Evolutionary conservation across 192 early-diverging fungal species (phyloP).

Genomic region (Linnemannia schmuckeri): DNA sequence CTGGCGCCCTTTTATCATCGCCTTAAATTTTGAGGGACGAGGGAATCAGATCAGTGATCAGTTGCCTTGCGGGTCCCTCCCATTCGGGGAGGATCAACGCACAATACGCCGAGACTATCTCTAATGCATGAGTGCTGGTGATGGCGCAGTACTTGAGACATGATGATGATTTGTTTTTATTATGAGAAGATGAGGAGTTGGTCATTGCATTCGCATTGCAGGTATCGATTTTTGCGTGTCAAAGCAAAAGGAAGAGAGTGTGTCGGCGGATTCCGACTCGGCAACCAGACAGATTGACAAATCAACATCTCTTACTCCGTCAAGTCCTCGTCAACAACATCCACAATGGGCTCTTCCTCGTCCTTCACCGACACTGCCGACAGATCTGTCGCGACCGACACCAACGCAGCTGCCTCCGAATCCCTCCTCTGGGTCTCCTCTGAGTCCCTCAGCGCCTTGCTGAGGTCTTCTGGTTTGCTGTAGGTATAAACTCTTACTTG

Average conservation of each 20-base stretch:
- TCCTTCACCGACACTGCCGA: conserved; percentile 49
- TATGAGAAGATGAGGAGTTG: neutral
- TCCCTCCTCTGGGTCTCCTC: conserved; percentile 15
- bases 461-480: conserved; percentile 37
- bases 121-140: too few species aligned
- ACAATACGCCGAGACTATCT: too few species aligned
- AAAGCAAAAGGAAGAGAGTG: neutral
- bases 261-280: neutral
- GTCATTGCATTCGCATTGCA: neutral
- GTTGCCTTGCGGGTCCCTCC: too few species aligned
- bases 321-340: conserved; percentile 24
- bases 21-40: neutral
- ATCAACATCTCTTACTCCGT: conserved; percentile 4
- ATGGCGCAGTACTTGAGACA: too few species aligned
- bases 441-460: conserved; percentile 40
- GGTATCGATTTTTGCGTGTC: neutral
- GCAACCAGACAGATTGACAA: neutral
- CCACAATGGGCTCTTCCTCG: conserved; percentile 24
- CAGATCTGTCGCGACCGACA: conserved; percentile 42
- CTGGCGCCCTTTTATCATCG: neutral
- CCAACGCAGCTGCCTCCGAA: conserved; percentile 28
- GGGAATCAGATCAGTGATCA: neutral
- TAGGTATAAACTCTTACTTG: conserved; percentile 75
- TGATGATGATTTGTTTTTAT: neutral
- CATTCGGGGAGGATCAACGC: too few species aligned